Percentiles rank a stretch among this genome's conserved stretches.
These are phyloP conservation scores for Diplodia corticola DNA, from an alignment of 2,329 filamentous ascomycete genomes.

Conservation along the genomic window DNA sequence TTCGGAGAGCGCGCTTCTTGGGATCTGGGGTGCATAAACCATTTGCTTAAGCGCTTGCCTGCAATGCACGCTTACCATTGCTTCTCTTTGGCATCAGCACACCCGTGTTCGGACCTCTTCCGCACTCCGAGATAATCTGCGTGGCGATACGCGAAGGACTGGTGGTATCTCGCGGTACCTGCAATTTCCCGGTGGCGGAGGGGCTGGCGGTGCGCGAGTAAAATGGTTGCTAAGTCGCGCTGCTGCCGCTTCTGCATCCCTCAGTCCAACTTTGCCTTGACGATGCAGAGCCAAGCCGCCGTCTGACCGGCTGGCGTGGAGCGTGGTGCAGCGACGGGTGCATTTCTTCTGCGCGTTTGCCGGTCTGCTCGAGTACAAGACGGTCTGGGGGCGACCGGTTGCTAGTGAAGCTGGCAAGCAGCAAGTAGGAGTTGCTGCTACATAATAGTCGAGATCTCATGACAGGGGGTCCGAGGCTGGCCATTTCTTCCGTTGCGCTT, in stretches of 20 bases:
- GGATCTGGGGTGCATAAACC: constrained; percentile 20
- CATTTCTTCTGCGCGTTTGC: constrained; percentile 2
- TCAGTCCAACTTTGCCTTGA: background rate
- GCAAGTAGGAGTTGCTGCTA: constrained; percentile 1
- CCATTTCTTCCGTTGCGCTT: background rate
- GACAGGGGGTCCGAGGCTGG: background rate
- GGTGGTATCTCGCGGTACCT: background rate
- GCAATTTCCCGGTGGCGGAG: constrained; percentile 1
- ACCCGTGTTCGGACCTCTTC: background rate
- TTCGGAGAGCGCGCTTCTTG: background rate
- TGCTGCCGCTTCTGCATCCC: background rate
- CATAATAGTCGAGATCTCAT: background rate
- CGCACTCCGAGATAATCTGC: constrained; percentile 1
- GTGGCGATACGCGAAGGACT: background rate
- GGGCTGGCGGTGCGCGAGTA: background rate
- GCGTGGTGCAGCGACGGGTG: constrained; percentile 3
- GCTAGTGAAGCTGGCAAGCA: constrained; percentile 7
- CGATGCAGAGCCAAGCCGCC: constrained; percentile 5
- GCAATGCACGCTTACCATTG: constrained; percentile 16
- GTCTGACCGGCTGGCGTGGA: background rate
- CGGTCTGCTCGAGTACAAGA: background rate
- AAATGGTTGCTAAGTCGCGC: background rate
- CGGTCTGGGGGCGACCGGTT: background rate
- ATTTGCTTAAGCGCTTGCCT: constrained; percentile 16
- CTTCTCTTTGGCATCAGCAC: background rate